Evolutionary conservation across 2,329 filamentous ascomycete species (phyloP).

Genomic region (Gaeumannomyces sp.): DNA sequence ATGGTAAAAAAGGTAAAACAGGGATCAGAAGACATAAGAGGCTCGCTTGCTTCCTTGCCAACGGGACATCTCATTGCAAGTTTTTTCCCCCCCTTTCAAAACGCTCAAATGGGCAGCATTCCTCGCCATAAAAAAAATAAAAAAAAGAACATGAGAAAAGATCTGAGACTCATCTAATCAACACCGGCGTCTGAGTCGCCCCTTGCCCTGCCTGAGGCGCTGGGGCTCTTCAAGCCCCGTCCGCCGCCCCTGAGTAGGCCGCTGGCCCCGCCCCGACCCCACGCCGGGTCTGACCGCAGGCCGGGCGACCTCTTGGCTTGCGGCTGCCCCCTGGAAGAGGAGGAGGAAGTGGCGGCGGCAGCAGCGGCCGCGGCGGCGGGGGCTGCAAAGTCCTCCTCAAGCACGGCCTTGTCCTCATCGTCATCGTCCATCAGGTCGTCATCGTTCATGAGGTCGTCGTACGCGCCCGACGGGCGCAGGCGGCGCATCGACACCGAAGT

Average conservation of each 20-base stretch:
- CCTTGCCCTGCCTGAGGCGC: background rate
- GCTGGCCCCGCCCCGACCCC: conserved; percentile 29
- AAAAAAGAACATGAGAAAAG: background rate
- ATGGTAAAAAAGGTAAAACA: background rate
- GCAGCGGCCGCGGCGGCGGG: conserved; percentile 26
- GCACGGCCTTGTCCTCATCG: conserved; percentile 20
- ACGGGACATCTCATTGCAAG: background rate
- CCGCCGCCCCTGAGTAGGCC: conserved; percentile 21
- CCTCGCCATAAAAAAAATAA: background rate
- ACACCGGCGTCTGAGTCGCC: conserved; percentile 5
- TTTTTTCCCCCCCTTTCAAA: background rate
- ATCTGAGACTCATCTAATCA: background rate
- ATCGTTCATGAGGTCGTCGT: conserved; percentile 35
- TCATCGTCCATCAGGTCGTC: conserved; percentile 31
- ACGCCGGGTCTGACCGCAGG: conserved; percentile 13
- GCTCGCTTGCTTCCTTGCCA: background rate
- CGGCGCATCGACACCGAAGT: conserved; percentile 38
- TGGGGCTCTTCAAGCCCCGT: background rate
- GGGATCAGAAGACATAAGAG: background rate
- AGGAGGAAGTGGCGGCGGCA: conserved; percentile 9
- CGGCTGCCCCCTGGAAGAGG: background rate
- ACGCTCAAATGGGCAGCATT: background rate
- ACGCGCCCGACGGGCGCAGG: conserved; percentile 36
- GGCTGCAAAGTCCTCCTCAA: conserved; percentile 32
- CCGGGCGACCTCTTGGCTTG: background rate